Base-by-base conservation (phyloP, 2,329 filamentous ascomycete species). In the Fusarium graminum region DNA sequence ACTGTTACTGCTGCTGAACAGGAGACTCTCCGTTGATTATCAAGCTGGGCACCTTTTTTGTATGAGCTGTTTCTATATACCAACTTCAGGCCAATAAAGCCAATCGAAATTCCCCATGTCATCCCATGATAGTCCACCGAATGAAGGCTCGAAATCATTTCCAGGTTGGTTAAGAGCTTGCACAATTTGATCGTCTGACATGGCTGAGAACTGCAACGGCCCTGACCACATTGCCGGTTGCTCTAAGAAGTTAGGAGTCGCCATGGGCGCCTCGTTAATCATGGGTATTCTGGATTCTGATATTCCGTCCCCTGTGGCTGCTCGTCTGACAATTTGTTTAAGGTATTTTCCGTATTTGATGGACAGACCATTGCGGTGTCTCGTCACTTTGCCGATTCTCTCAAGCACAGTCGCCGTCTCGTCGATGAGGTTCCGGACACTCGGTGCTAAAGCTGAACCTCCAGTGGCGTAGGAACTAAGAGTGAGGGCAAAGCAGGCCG, bases 331-430 rank as follows among this genome's bases (percentile, higher is more conserved):
- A 34, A 83, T 80, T 42, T 80, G 77, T 38, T 79, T 78, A 8
- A 83, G 70, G 28, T 83, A 82, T 36, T 79, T 80, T 0, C 81
- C 81, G 41, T 83, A 82, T n/a, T 82, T 69, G 0, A 79, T 75
- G 0, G 89, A 91, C 2, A 90, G 83, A 0, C 90, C 90, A 54
- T 90, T 88, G 6, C 90, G 81, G 72, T 92, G 90, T 22, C 81
- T 79, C 0, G 90, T 90, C 1, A 85, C 84, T 13, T 83, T 86
- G 7, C 90, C 90, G 34, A 92, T 89, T 25, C 90, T 85, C 70
- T 91, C 89, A 6, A 92, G 77, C 0, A 92, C 89, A 10, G 85
- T 86, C 2, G 89, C 89, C 0, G 88, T 87, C 73, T 92, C 90
- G 62, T 90, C 86, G 34, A 92, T 87, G 55, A 92, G 77, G 49